Base-by-base conservation (phyloP, 257 asterid species). In the Nicotiana sylvestris region DNA sequence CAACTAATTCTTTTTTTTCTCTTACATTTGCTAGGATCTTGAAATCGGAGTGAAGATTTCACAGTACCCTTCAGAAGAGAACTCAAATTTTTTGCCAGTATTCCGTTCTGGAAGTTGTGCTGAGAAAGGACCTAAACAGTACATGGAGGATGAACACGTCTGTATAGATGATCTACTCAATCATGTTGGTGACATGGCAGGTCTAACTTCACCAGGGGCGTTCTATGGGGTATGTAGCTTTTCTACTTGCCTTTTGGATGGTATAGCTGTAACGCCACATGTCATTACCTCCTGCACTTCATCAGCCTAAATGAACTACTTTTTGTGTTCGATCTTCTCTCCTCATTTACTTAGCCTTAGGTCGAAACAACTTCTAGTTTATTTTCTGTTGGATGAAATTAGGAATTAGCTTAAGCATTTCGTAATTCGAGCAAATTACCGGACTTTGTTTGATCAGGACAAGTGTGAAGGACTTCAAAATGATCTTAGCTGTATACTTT, bases 101-200 rank as follows among this genome's bases (percentile, higher is more conserved):
- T 91, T 94, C 60, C 95, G 96, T 55, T 95, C 97, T 11, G 99
- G 99, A 82, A 91, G 94, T 88, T 95, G 97, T 82, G 97, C 97
- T 80, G 99, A 95, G 90, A 91, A 85, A 89, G 99, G 99, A 79
- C 95, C 99, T 33, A 95, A 95, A 87, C 95, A 85, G 57, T 91
- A 91, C 85, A 95, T 95, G 99, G 99, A 95, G 89, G 99, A 95
- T 43, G 97, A 91, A 82, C 95, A 92, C 85, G 85, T 95, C 82
- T 92, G 99, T 89, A 89, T 95, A 81, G 98, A 95, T 81, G 86
- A 92, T 86, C 83, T 95, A 85, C 84, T 90, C 81, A 91, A 88
- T 67, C 92, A 91, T 87, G 86, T 92, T 62, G 90, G 85, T 58
- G 90, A 88, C 55, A 80, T 81, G 66, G 85, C 87, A 39, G 90